Percentiles rank a stretch among this genome's conserved stretches.
These are phyloP conservation scores for Mercurialis annua DNA, from an alignment of 345 rosid species.

Conservation along the genomic window DNA sequence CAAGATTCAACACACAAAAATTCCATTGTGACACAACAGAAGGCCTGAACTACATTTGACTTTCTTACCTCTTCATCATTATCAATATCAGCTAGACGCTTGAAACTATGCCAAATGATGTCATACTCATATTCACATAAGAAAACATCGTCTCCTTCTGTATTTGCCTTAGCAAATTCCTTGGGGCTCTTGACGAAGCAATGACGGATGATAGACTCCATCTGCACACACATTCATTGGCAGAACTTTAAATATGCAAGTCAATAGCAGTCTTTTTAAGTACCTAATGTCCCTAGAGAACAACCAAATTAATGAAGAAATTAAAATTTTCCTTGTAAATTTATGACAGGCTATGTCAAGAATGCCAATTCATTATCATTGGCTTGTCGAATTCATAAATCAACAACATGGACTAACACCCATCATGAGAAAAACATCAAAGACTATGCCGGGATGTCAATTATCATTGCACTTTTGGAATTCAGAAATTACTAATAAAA, in stretches of 20 bases:
- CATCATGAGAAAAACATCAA: not conserved
- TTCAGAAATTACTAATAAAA: constrained; percentile 1
- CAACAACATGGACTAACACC: too few relatives aligned
- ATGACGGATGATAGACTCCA: constrained; percentile 76
- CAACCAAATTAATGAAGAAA: not conserved
- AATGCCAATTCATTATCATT: not conserved
- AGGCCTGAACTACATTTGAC: not conserved
- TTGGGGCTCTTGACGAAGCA: constrained; percentile 72
- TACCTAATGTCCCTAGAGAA: not conserved
- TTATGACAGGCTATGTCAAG: not conserved
- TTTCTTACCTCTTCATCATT: constrained; percentile 46
- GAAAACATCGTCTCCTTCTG: constrained; percentile 85
- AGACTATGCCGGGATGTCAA: not conserved
- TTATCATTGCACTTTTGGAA: not conserved
- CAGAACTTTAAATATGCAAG: constrained; percentile 15
- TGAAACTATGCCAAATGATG: constrained; percentile 80
- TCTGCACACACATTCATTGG: constrained; percentile 35
- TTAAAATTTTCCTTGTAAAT: not conserved
- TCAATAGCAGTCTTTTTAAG: too few relatives aligned
- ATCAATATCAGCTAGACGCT: constrained; percentile 72
- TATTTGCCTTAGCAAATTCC: constrained; percentile 62
- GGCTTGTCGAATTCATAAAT: too few relatives aligned
- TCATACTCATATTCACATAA: constrained; percentile 93
- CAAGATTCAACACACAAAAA: constrained; percentile 1
- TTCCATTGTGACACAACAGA: not conserved